phyloP scores from a whole-genome alignment of 805 yeast genomes.

The Sugiyamaella lignohabitans region DNA sequence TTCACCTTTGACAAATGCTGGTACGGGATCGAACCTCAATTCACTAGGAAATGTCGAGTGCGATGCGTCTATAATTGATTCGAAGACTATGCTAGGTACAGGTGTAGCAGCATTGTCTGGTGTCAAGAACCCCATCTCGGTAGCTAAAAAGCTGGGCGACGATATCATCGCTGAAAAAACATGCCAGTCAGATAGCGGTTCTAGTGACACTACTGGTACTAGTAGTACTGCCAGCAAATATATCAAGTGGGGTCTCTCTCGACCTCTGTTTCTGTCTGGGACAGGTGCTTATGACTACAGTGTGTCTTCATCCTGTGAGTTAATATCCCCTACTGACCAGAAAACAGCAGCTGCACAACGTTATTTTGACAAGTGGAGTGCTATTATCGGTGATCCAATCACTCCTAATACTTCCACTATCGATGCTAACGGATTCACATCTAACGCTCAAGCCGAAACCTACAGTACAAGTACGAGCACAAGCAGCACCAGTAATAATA shows the following conservation, averaged over 20 bases:
- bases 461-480: too few relatives aligned
- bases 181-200: too few relatives aligned
- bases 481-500: too few relatives aligned
- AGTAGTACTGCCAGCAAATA: background rate
- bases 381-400: background rate
- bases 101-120: conserved; percentile 31
- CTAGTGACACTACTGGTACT: background rate
- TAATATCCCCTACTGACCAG: background rate
- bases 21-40: conserved; percentile 35
- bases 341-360: background rate
- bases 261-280: conserved; percentile 30
- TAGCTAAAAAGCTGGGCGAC: conserved; percentile 22
- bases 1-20: conserved; percentile 34
- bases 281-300: conserved; percentile 31
- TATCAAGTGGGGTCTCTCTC: conserved; percentile 16
- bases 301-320: conserved; percentile 10
- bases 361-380: background rate
- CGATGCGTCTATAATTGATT: conserved; percentile 35
- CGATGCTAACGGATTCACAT: too few relatives aligned
- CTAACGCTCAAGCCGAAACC: too few relatives aligned
- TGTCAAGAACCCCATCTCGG: conserved; percentile 27
- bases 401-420: too few relatives aligned
- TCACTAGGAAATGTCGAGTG: conserved; percentile 32
- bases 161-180: conserved; percentile 8
- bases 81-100: conserved; percentile 20